Conservation (phyloP, 129 eudicot species). For the Flaveria sonorensis region DNA sequence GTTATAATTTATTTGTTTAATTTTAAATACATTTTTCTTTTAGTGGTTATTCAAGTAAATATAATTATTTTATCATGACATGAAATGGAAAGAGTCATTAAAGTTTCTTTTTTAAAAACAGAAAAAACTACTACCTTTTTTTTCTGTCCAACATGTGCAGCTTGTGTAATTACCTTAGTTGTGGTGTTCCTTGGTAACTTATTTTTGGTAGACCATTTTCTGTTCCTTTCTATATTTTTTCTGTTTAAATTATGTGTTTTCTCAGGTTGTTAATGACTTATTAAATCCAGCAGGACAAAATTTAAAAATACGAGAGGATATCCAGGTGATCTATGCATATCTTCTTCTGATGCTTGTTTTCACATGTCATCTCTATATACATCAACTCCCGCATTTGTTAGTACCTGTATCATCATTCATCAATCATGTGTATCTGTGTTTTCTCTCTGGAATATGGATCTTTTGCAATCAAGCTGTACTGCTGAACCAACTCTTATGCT, state of each 20-base stretch:
- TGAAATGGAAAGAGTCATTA: neutral
- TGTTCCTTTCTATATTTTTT: neutral
- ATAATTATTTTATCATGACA: neutral
- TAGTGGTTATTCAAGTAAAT: neutral
- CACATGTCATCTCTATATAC: conserved; percentile 1
- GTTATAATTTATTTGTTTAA: neutral
- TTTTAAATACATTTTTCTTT: neutral
- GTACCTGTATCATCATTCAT: neutral
- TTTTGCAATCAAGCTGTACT: neutral
- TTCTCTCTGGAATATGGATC: neutral
- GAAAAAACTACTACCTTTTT: neutral
- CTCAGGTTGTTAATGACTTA: conserved; percentile 95
- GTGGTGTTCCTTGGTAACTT: conserved; percentile 13
- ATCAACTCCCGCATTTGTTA: conserved; percentile 2
- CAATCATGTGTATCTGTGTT: neutral
- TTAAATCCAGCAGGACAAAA: conserved; percentile 97
- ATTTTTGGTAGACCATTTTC: conserved; percentile 9
- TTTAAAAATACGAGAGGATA: conserved; percentile 84
- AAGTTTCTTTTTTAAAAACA: neutral
- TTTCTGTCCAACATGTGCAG: conserved; percentile 11
- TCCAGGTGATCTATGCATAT: conserved; percentile 57
- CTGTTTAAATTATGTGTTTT: conserved; percentile 12
- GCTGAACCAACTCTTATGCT: neutral
- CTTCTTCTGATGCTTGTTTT: conserved; percentile 22
- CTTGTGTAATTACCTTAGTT: conserved; percentile 11